phyloP scores from a whole-genome alignment of 345 rosid genomes.

The Garcia nutans region DNA sequence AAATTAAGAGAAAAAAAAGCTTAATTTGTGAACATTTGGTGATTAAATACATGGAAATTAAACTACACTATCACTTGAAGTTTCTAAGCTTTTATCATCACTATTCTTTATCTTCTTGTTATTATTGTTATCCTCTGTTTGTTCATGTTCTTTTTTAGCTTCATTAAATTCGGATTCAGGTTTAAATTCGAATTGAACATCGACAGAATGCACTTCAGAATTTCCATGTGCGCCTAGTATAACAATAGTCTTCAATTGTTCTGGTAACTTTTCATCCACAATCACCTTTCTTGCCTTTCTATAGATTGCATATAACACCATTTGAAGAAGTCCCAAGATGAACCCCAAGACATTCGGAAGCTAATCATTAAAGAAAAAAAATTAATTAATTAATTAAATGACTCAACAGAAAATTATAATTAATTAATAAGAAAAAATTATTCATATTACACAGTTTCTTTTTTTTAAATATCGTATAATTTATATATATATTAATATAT shows the following conservation, averaged over 20 bases:
- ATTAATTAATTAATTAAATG: not conserved
- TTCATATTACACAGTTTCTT: too few species aligned
- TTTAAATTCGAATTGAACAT: not conserved
- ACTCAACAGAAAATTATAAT: not conserved
- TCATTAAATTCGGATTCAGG: not conserved
- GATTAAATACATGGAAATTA: slow-evolving; percentile 20
- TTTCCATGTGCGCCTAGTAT: slow-evolving; percentile 20
- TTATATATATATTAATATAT: too few species aligned
- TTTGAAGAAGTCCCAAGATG: slow-evolving; percentile 65
- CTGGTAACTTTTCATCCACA: slow-evolving; percentile 34
- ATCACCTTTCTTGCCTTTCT: slow-evolving; percentile 33
- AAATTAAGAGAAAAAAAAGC: not conserved
- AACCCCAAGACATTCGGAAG: slow-evolving; percentile 77
- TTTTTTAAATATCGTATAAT: too few species aligned
- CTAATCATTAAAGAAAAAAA: slow-evolving; percentile 26
- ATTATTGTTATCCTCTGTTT: not conserved
- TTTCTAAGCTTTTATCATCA: slow-evolving; percentile 15
- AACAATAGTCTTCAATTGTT: slow-evolving; percentile 25
- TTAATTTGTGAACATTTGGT: too few species aligned
- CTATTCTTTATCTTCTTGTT: not conserved
- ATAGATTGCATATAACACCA: slow-evolving; percentile 58
- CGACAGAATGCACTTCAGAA: slow-evolving; percentile 34
- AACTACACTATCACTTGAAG: slow-evolving; percentile 30
- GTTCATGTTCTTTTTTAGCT: slow-evolving; percentile 3
- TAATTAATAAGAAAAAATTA: too few species aligned